Percentiles rank a stretch among this genome's conserved stretches.
Conservation (phyloP, 2,329 filamentous ascomycete genomes). For the Cytospora leucostoma region DNA sequence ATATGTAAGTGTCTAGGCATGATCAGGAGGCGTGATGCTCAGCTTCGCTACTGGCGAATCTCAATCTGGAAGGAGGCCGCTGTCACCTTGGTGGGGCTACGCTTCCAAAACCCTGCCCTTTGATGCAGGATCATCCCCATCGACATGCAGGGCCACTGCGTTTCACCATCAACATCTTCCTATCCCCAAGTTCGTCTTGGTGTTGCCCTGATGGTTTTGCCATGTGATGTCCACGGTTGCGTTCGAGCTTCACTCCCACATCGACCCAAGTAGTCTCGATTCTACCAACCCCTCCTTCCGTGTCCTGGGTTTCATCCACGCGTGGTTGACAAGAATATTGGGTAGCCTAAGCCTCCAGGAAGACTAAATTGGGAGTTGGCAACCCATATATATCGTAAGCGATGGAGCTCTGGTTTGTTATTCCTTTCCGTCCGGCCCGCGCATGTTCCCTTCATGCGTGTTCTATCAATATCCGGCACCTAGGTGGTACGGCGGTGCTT, state of each 20-base stretch:
- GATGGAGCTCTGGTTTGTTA: not conserved
- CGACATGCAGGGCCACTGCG: conserved; percentile 15
- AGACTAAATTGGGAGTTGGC: not conserved
- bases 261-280: too few species aligned
- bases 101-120: conserved; percentile 11
- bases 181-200: not conserved
- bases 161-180: conserved; percentile 11
- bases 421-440: not conserved
- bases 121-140: conserved; percentile 13
- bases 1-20: not conserved
- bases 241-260: too few species aligned
- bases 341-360: too few species aligned
- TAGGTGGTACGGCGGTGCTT: not conserved
- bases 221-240: too few species aligned
- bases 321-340: too few species aligned
- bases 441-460: not conserved
- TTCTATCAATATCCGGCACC: not conserved
- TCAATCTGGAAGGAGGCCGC: conserved; percentile 11
- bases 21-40: conserved; percentile 10
- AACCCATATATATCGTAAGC: not conserved
- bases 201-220: not conserved
- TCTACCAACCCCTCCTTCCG: too few species aligned
- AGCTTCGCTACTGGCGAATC: conserved; percentile 11
- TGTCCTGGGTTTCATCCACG: too few species aligned
- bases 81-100: conserved; percentile 12